phyloP scores from a whole-genome alignment of 2,329 filamentous ascomycete species.

The Chaetomium sp. region DNA sequence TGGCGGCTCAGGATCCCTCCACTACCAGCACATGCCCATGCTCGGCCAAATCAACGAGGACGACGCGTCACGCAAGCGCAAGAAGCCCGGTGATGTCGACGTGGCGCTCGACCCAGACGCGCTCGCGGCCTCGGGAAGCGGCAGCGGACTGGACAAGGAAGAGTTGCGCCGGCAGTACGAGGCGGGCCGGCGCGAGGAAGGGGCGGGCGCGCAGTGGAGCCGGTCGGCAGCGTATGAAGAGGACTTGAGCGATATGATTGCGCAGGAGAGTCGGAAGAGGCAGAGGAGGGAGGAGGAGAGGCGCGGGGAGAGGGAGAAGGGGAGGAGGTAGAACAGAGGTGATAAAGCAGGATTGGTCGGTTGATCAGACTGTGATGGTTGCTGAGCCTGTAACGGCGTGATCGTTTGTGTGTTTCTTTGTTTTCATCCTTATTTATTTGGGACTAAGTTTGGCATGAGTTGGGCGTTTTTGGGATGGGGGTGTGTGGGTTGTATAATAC shows the following conservation, averaged over 20 bases:
- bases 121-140: slow-evolving; percentile 53
- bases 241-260: slow-evolving; percentile 93
- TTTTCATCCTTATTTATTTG: too few species aligned
- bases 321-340: neutral
- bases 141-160: slow-evolving; percentile 71
- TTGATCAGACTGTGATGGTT: neutral
- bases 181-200: slow-evolving; percentile 58
- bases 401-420: neutral
- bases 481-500: too few species aligned
- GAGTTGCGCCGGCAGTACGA: slow-evolving; percentile 78
- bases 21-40: slow-evolving; percentile 50
- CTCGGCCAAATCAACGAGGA: slow-evolving; percentile 66
- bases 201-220: slow-evolving; percentile 58
- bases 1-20: slow-evolving; percentile 26
- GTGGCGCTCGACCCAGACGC: slow-evolving; percentile 84
- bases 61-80: slow-evolving; percentile 60
- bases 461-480: too few species aligned
- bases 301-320: slow-evolving; percentile 54
- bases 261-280: slow-evolving; percentile 83
- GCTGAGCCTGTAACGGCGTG: neutral
- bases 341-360: neutral
- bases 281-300: slow-evolving; percentile 82
- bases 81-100: slow-evolving; percentile 94
- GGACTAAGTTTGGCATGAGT: too few species aligned
- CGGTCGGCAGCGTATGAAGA: slow-evolving; percentile 53